A percentile compares a stretch with the other conserved stretches of the same genome.
Conservation (phyloP, 768 basidiomycete species). For the Boletus sensibilis region DNA sequence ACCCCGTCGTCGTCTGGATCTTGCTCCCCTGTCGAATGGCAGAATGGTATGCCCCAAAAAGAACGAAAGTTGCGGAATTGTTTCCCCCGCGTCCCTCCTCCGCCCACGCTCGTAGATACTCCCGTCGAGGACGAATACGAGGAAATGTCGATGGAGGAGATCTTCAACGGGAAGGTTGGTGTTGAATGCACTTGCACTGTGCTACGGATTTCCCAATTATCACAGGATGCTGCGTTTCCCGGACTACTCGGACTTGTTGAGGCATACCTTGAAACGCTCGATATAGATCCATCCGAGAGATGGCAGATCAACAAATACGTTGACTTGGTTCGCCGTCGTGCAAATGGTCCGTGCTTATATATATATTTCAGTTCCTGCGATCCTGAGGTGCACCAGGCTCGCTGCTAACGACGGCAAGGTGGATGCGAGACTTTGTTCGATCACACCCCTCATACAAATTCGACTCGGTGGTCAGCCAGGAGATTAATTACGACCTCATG, state of each 20-base stretch:
- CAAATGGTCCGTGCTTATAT: constrained; percentile 59
- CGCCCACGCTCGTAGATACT: constrained; percentile 49
- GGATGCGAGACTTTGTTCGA: constrained; percentile 91
- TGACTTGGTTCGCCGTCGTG: constrained; percentile 71
- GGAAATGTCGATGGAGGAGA: constrained; percentile 89
- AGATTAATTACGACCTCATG: constrained; percentile 93
- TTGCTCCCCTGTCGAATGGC: constrained; percentile 37
- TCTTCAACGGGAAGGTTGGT: constrained; percentile 88
- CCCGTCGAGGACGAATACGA: constrained; percentile 82
- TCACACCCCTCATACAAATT: constrained; percentile 88
- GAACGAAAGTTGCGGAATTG: constrained; percentile 71
- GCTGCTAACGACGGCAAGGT: constrained; percentile 82
- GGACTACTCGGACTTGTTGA: constrained; percentile 80
- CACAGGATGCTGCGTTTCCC: constrained; percentile 63
- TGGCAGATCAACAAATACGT: constrained; percentile 73
- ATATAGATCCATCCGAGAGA: constrained; percentile 61
- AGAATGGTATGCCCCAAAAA: constrained; percentile 43
- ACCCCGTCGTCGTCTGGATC: constrained; percentile 44
- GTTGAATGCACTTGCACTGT: constrained; percentile 1
- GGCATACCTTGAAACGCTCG: constrained; percentile 83
- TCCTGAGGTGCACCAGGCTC: constrained; percentile 48
- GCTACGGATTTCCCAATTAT: not conserved
- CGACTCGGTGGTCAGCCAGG: constrained; percentile 88
- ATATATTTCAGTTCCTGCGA: constrained; percentile 1
- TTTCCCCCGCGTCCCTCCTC: constrained; percentile 52